Base-by-base conservation (phyloP, 1,139 yeast genomes). In the Saccharomyces pastorianus region DNA sequence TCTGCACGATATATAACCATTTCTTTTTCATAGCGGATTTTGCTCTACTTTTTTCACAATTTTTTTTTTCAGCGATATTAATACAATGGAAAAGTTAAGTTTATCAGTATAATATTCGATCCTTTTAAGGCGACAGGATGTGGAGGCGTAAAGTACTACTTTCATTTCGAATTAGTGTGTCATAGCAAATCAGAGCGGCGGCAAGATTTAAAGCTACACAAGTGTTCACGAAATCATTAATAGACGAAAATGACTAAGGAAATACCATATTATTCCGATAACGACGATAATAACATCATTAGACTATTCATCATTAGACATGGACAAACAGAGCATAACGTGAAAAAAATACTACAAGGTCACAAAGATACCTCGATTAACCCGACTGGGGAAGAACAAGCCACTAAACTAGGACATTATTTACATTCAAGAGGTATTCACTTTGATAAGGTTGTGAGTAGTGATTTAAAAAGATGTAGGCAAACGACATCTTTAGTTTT, bases 241-340 rank as follows among this genome's bases (percentile, higher is more conserved):
- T 17, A 38, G 2, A 8, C 25, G 28, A 8, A 17, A 42, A 60
- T 59, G 64, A 58, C 61, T 14, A 58, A 53, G 28, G 61, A 57
- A 20, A 56, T 59, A 25, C 62, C 64, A 11, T 61, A 51, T 44
- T 64, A 65, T 54, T 14, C 50, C 46, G 55, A 56, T 7, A 70
- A 69, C 47, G 56, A 59, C 1, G 76, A 80, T 62, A 63, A 67
- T 0, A 60, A 68, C 1, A 64, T 69, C 2, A 70, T 85, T 3
- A 73, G 89, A 26, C 66, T 88, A 1, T 82, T 84, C 60, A 67
- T 86, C 2, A 79, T 88, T 5, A 78, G 96, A 63, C 96, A 88
- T 63, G 96, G 95, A 2, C 93, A 85, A 66, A 88, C 96, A 0
- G 83, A 82, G 56, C 83, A 84, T 66, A 88, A 88, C 66, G 74